Base-by-base conservation (phyloP, 2,329 filamentous ascomycete genomes). In the Ascochyta rabiei region DNA sequence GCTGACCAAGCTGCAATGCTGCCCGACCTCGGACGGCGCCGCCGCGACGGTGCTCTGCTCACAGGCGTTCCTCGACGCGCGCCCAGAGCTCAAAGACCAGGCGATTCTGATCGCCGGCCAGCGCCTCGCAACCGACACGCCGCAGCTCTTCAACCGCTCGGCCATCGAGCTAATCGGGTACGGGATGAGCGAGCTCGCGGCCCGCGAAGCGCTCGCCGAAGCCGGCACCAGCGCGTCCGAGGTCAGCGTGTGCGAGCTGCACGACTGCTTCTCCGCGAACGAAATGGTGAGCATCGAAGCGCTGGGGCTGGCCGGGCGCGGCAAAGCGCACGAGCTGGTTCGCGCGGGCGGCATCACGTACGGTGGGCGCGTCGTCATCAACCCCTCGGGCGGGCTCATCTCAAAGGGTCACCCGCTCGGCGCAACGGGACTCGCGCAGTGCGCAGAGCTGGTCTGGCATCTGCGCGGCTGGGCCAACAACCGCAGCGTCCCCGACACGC, bases 1-100 rank as follows among this genome's bases (percentile, higher is more conserved):
- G 15, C 83, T 98, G 51, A 98, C 95, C 54, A 98, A 97, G 79
- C 87, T 98, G n/a, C 95, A 98, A 80, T 98, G 93, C 84, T 97
- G 93, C 78, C 93, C 95, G 1, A 98, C 93, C 1, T 96, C 91
- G 0, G 95, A 98, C 75, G 93, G 93, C 43, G 90, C 88, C 41
- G 93, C 92, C 0, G 92, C 95, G 0, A 91, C 90, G 13, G 88
- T 98, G 28, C 80, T 99, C 46, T 92, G 96, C 49, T 96, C 91
- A 0, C 88, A 96, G 77, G 84, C 83, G 42, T 98, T 97, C 83
- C 85, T 98, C 49, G 89, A 93, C 68, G 88, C 88, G 8, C 85
- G 91, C 19, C 93, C 93, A 1, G 87, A 96, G 67, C 85, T 97
- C 55, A 88, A 87, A 71, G 81, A 84, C 51, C 90, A 93, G 68